A percentile compares a stretch with the other conserved stretches of the same genome.
phyloP scores from a whole-genome alignment of 2,329 filamentous ascomycete genomes.

The Ophiognomonia clavigignenti-juglandacearum region DNA sequence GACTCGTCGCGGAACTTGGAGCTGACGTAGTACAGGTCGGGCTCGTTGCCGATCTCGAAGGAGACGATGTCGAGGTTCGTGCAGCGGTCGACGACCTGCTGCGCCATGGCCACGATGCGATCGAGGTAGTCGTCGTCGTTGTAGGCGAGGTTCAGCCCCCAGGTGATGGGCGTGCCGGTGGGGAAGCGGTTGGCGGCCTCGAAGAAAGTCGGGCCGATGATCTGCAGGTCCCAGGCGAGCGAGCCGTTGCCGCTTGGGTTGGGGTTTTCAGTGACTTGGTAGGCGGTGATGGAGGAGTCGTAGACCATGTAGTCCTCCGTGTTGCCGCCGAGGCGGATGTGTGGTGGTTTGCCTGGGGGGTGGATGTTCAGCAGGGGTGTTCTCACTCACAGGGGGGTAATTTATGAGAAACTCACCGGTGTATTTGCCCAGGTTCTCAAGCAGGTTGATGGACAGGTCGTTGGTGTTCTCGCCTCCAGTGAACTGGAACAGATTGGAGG shows the following conservation, averaged over 20 bases:
- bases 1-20: conserved; percentile 38
- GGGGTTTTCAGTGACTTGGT: conserved; percentile 32
- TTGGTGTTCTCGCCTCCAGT: conserved; percentile 38
- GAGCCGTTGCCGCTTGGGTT: conserved; percentile 33
- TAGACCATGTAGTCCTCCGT: conserved; percentile 46
- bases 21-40: conserved; percentile 26
- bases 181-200: conserved; percentile 43
- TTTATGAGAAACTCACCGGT: conserved; percentile 41
- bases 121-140: conserved; percentile 36
- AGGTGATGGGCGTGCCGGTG: conserved; percentile 43
- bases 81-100: conserved; percentile 19
- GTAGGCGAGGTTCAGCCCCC: conserved; percentile 46
- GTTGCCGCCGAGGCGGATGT: conserved; percentile 46
- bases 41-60: conserved; percentile 28
- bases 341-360: conserved; percentile 34
- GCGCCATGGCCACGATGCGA: conserved; percentile 35
- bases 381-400: conserved; percentile 31
- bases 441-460: conserved; percentile 38
- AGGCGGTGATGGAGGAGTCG: conserved; percentile 29
- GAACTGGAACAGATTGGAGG: conserved; percentile 47
- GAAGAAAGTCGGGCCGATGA: conserved; percentile 43
- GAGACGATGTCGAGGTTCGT: conserved; percentile 23
- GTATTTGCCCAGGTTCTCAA: conserved; percentile 43
- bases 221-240: conserved; percentile 35
- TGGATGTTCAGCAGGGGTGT: neutral